These are phyloP conservation scores for Fusarium oxysporum DNA, from an alignment of 2,329 filamentous ascomycete genomes.

Conservation along the genomic window DNA sequence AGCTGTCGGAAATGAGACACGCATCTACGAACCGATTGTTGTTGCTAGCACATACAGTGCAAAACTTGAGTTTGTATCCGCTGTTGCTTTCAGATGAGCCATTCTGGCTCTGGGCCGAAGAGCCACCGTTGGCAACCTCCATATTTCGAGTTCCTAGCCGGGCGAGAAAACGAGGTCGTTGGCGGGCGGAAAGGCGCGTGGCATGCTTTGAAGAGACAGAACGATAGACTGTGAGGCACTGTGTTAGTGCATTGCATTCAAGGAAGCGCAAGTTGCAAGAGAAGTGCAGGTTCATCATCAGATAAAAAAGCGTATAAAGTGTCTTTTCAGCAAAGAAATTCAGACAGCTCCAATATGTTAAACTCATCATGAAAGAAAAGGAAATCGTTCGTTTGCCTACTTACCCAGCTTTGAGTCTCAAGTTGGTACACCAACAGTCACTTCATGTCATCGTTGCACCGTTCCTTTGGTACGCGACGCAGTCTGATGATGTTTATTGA, in stretches of 20 bases:
- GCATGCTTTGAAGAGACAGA: conserved; percentile 38
- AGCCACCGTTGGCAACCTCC: conserved; percentile 58
- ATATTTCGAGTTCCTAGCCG: conserved; percentile 44
- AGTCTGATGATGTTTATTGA: conserved; percentile 9
- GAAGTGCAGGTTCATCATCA: conserved; percentile 44
- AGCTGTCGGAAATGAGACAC: neutral
- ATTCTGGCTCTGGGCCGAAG: conserved; percentile 52
- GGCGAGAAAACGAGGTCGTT: conserved; percentile 31
- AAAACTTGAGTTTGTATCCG: conserved; percentile 93
- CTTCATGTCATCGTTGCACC: conserved; percentile 22
- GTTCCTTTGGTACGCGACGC: conserved; percentile 8
- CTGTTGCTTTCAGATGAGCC: conserved; percentile 60
- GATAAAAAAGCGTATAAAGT: conserved; percentile 68
- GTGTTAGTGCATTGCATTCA: conserved; percentile 18
- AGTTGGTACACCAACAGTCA: neutral
- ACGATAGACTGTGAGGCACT: conserved; percentile 16
- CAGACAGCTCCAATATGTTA: conserved; percentile 83
- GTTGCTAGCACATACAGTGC: conserved; percentile 98
- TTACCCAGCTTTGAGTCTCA: conserved; percentile 33
- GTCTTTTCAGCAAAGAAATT: conserved; percentile 71
- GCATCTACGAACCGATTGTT: conserved; percentile 83
- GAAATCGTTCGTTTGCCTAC: conserved; percentile 25
- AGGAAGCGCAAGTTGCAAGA: neutral
- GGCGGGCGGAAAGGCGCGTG: conserved; percentile 17
- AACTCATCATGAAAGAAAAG: conserved; percentile 57